Evolutionary conservation across 2,329 filamentous ascomycete genomes (phyloP), one percentile per base, ranked within the genome.

Genomic region (Curvularia lunata): DNA sequence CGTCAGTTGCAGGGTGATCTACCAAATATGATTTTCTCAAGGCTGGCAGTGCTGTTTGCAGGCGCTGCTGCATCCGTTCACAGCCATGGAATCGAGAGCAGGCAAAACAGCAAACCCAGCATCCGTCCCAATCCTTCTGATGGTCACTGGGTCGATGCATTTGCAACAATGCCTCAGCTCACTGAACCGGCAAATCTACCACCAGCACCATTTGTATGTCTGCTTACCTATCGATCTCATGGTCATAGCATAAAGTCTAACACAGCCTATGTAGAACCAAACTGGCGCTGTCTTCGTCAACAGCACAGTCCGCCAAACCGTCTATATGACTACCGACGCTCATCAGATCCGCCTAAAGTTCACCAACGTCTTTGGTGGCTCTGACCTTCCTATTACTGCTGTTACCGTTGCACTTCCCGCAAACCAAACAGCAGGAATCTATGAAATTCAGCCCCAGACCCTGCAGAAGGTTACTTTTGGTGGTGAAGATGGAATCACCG

Each of bases 161-260:
- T 87, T 87, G 83, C 84, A 0, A 80, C 85, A 2, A 89, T 89
- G 86, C 86, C 86, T 0, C 86, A 89, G 69, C 75, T 88, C 40
- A 85, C 85, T 1, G 87, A 90, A 66, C 82, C 81, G 9, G 79
- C 75, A 46, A 90, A 89, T 62, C 78, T 90, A 19, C 87, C 87
- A 9, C 83, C 84, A 0, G 71, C 81, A 2, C 84, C 86, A 41
- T 90, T 86, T 67, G 72, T 74, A 67, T 38, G 66, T 28, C 27
- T 18, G 30, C 6, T 21, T 13, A 38, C 19, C 16, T 16, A 13
- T 13, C 9, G 19, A 54, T 54, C 23, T 27, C 18, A 3, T 13
- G 23, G 49, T 32, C 5, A 6, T 16, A 2, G 12, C 52, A 5
- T 9, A 5, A 5, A 3, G 4, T n/a, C 34, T 54, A n/a, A 47